Evolutionary conservation across 2,329 filamentous ascomycete species (phyloP).

Genomic region (Pseudocercospora crystallina): DNA sequence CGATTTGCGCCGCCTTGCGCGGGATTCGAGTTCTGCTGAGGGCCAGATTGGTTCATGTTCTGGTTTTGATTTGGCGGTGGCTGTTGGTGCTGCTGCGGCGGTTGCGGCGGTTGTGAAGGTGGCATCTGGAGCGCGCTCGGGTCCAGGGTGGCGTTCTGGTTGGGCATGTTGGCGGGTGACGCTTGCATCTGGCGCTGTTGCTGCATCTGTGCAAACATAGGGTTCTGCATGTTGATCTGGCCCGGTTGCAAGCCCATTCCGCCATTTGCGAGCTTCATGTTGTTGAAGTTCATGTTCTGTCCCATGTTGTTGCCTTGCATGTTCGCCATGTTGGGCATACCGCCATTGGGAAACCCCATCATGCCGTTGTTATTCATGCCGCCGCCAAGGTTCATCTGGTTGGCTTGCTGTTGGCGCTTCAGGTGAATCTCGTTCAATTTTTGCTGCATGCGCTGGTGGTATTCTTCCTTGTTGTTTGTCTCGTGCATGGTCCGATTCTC

Average conservation of each 20-base stretch:
- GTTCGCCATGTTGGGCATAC: slow-evolving; percentile 15
- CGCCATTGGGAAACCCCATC: slow-evolving; percentile 36
- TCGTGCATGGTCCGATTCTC: slow-evolving; percentile 27
- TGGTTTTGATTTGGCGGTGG: slow-evolving; percentile 28
- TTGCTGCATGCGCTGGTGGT: slow-evolving; percentile 25
- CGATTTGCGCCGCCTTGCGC: slow-evolving; percentile 8
- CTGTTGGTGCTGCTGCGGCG: slow-evolving; percentile 27
- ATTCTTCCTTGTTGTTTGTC: slow-evolving; percentile 29
- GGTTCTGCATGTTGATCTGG: slow-evolving; percentile 27
- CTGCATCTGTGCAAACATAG: slow-evolving; percentile 25
- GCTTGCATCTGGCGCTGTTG: slow-evolving; percentile 32
- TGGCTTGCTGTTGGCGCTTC: slow-evolving; percentile 21
- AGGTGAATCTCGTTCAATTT: slow-evolving; percentile 30
- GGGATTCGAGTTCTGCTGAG: slow-evolving; percentile 17
- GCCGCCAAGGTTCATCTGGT: slow-evolving; percentile 15
- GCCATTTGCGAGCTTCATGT: slow-evolving; percentile 20
- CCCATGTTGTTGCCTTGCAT: slow-evolving; percentile 19
- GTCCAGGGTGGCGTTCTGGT: slow-evolving; percentile 24
- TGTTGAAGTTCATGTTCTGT: slow-evolving; percentile 25
- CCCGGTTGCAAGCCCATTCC: slow-evolving; percentile 19
- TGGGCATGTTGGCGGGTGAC: slow-evolving; percentile 25
- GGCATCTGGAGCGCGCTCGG: slow-evolving; percentile 27
- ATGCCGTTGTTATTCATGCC: slow-evolving; percentile 17
- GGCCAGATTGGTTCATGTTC: slow-evolving; percentile 19
- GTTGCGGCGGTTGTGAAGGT: slow-evolving; percentile 18